Evolutionary conservation across 192 early-diverging fungal species (phyloP).

Genomic region (Coemansia sp.): DNA sequence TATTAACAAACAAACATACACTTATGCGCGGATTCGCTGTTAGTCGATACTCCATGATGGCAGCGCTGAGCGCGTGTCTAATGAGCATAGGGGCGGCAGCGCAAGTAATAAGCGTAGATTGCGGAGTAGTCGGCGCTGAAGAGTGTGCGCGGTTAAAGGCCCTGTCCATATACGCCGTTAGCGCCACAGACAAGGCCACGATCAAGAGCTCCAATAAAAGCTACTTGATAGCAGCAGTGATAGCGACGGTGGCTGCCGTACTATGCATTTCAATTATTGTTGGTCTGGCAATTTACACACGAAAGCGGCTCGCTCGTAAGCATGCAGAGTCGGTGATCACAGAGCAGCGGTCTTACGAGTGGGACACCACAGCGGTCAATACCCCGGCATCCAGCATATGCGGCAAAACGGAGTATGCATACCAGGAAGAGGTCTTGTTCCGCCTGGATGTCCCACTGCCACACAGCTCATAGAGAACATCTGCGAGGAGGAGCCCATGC

Average conservation of each 20-base stretch:
- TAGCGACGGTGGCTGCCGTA: background rate
- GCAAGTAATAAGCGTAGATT: conserved; percentile 8
- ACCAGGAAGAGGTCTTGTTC: conserved; percentile 10
- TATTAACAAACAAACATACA: background rate
- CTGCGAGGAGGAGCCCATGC: no score
- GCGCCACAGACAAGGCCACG: background rate
- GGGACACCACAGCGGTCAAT: conserved; percentile 11
- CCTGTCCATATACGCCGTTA: background rate
- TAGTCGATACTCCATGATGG: background rate
- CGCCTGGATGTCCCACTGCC: conserved; percentile 4
- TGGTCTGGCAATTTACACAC: conserved; percentile 8
- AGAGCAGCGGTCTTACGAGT: conserved; percentile 4
- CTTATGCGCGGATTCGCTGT: background rate
- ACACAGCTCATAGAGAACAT: conserved; percentile 1
- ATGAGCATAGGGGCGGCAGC: background rate
- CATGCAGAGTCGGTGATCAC: background rate
- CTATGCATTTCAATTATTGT: conserved; percentile 2
- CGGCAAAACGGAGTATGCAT: conserved; percentile 6
- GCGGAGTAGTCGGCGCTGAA: conserved; percentile 4
- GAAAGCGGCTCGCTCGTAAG: background rate
- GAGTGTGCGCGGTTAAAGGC: conserved; percentile 19
- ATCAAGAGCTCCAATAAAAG: background rate
- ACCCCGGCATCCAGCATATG: conserved; percentile 3
- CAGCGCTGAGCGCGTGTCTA: background rate
- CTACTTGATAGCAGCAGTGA: background rate